Evolutionary conservation across 805 yeast species (phyloP).

Genomic region (Kuraishia hungarica): DNA sequence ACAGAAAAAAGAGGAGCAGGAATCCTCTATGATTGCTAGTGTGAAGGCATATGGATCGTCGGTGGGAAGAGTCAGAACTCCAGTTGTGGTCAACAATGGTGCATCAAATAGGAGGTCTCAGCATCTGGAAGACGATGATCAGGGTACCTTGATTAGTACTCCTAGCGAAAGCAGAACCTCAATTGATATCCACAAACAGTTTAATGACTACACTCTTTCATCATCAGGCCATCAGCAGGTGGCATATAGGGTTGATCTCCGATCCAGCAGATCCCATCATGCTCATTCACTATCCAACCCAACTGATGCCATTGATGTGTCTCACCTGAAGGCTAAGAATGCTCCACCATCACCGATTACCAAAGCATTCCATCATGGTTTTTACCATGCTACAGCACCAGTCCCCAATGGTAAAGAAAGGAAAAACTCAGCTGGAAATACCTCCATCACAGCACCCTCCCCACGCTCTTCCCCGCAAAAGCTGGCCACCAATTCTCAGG

Average conservation of each 20-base stretch:
- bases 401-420: background rate
- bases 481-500: background rate
- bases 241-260: constrained; percentile 6
- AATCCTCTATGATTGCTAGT: constrained; percentile 11
- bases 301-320: constrained; percentile 7
- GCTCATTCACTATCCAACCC: constrained; percentile 19
- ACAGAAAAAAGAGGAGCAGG: constrained; percentile 7
- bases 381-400: constrained; percentile 14
- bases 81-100: background rate
- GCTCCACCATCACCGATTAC: constrained; percentile 15
- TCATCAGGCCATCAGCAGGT: constrained; percentile 1
- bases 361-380: constrained; percentile 12
- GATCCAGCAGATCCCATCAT: constrained; percentile 8
- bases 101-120: background rate
- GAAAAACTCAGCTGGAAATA: background rate
- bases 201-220: background rate
- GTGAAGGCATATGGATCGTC: constrained; percentile 17
- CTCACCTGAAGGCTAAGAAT: constrained; percentile 5
- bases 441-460: too few relatives aligned
- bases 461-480: background rate
- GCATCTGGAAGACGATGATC: constrained; percentile 7
- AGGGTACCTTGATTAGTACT: background rate
- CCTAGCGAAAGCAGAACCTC: background rate
- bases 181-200: background rate
- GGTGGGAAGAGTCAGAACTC: constrained; percentile 9